Conservation (phyloP, 73 alveolate genomes). For the Paramecium caudatum region DNA sequence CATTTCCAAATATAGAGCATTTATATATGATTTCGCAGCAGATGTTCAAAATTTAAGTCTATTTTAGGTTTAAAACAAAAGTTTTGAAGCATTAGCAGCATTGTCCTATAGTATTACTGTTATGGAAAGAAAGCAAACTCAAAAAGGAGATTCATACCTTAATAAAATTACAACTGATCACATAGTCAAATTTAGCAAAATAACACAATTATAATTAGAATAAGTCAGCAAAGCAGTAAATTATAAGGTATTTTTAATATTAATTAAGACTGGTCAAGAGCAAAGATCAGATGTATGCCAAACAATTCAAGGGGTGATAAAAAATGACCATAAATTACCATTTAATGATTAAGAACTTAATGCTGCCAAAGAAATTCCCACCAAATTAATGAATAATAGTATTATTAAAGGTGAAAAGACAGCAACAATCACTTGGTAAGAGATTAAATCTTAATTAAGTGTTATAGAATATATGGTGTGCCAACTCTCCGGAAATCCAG, state of each 20-base stretch:
- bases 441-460: neutral
- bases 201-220: neutral
- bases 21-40: neutral
- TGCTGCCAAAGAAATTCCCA: neutral
- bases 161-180: neutral
- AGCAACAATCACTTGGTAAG: constrained; percentile 9
- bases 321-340: constrained; percentile 40
- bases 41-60: neutral
- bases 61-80: neutral
- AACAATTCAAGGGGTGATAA: neutral
- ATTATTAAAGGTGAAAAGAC: neutral
- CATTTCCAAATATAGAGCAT: neutral
- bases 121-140: neutral
- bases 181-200: neutral
- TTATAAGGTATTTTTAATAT: neutral
- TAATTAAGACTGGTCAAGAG: neutral
- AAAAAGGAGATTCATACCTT: neutral
- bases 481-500: constrained; percentile 30
- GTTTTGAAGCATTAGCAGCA: constrained; percentile 17
- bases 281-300: neutral
- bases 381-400: neutral
- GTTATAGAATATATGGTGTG: constrained; percentile 11
- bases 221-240: neutral
- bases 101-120: neutral
- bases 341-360: neutral